phyloP scores from a whole-genome alignment of 257 asterid genomes.

The Nicotiana tabacum region DNA sequence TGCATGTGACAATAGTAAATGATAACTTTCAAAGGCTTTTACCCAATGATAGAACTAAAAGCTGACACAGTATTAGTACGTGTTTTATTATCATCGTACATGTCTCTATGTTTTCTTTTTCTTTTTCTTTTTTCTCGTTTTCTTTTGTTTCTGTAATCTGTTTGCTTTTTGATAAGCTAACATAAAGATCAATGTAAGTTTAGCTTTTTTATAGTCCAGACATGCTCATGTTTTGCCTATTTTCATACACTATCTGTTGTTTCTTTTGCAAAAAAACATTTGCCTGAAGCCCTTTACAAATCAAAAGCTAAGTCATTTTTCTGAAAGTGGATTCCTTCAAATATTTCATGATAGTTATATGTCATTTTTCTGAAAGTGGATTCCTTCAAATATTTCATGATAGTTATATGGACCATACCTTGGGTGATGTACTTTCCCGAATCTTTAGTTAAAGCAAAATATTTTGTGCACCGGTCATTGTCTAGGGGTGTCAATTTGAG shows the following conservation, averaged over 20 bases:
- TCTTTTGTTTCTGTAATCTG: too few relatives aligned
- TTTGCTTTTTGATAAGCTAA: not conserved
- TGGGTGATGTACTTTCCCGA: too few relatives aligned
- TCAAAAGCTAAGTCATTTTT: not conserved
- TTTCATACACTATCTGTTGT: not conserved
- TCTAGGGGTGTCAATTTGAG: too few relatives aligned
- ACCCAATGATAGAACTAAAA: not conserved
- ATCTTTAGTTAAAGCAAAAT: too few relatives aligned
- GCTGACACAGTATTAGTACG: not conserved
- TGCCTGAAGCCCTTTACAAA: not conserved
- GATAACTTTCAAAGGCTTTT: not conserved
- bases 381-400: not conserved
- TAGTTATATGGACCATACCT: not conserved
- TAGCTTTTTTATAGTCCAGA: not conserved
- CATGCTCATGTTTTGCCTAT: not conserved
- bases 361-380: not conserved
- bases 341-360: not conserved
- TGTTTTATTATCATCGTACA: not conserved
- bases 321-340: not conserved
- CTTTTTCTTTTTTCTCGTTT: not conserved
- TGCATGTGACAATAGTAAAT: not conserved
- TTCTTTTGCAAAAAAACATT: constrained; percentile 1
- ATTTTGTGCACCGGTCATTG: too few relatives aligned
- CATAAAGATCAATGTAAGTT: not conserved
- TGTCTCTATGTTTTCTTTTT: too few relatives aligned